Evolutionary conservation across 202 grass and related monocot genomes (phyloP).

Genomic region (Cymbopogon flexuosus): DNA sequence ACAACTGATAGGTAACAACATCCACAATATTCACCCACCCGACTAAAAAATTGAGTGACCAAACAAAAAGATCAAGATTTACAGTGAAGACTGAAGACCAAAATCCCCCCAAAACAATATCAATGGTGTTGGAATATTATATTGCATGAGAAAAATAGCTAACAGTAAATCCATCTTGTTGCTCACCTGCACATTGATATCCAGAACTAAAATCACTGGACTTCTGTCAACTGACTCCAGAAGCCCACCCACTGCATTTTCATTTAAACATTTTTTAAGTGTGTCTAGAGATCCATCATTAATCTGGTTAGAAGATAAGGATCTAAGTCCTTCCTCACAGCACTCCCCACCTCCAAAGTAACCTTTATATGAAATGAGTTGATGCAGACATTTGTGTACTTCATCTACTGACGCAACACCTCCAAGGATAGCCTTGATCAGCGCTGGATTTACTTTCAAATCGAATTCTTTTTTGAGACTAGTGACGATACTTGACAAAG

Average conservation of each 20-base stretch:
- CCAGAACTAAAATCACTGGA: slow-evolving; percentile 82
- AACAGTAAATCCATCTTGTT: background rate
- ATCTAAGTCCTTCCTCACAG: slow-evolving; percentile 63
- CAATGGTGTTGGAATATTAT: background rate
- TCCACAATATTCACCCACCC: background rate
- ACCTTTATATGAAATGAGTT: slow-evolving; percentile 64
- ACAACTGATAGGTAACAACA: background rate
- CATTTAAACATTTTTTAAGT: slow-evolving; percentile 31
- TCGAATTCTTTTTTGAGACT: slow-evolving; percentile 40
- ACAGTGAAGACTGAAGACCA: background rate
- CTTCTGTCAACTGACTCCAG: slow-evolving; percentile 41
- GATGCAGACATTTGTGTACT: slow-evolving; percentile 56
- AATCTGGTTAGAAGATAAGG: slow-evolving; percentile 42
- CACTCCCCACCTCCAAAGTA: slow-evolving; percentile 70
- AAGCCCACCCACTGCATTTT: slow-evolving; percentile 29
- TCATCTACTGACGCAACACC: slow-evolving; percentile 55
- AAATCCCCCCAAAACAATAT: background rate
- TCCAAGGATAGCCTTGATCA: slow-evolving; percentile 58
- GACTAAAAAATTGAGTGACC: background rate
- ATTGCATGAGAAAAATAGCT: background rate
- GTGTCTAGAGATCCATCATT: slow-evolving; percentile 29
- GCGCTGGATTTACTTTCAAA: slow-evolving; percentile 43
- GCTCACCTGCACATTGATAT: slow-evolving; percentile 74
- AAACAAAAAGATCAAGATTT: background rate
- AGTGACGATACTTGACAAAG: slow-evolving; percentile 27